Evolutionary conservation across 2,329 filamentous ascomycete species (phyloP), one percentile per base, ranked within the genome.

Genomic region (Capronia epimyces): DNA sequence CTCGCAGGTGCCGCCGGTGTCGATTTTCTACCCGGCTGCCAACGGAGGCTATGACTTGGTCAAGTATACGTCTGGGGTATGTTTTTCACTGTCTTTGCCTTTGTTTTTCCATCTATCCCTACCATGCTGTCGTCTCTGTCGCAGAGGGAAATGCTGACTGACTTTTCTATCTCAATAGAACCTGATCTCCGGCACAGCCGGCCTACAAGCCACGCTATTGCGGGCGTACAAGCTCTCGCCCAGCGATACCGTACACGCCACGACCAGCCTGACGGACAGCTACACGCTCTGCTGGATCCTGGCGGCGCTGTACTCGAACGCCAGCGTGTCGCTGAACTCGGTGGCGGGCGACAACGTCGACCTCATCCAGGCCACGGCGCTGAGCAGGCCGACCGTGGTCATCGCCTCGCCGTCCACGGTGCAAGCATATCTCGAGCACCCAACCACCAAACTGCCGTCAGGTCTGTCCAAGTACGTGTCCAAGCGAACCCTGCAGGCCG

Each of bases 241-340:
- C 1, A 78, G 81, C 1, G 93, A 98, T 63, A 76, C 95, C 6
- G 87, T 98, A 65, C 78, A 97, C 12, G 84, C 90, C 0, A 88
- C 86, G 40, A 89, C 94, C 61, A 82, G 86, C 4, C 81, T 97
- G 40, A 83, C 86, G 6, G 81, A 86, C 60, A 83, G 84, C 0
- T 91, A 94, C 69, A 81, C 89, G 1, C 78, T 97, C 21, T 80
- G 83, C 48, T 75, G 94, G 53, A 89, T 89, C 0, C 76, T 98
- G 50, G 82, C 85, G 1, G 89, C 90, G 0, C 78, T 98, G 7
- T 95, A 83, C 69, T 85, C 82, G 18, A 93, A 95, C 65, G 78
- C 88, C 15, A 93, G 89, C 0, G 72, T 98, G 16, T 88, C 89
- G 21, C 78, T 98, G 63, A 97, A 88, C 70, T 93, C 89, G 0